These are phyloP conservation scores for Monosporozyma siamensis DNA, from an alignment of 805 yeast species.

Conservation along the genomic window DNA sequence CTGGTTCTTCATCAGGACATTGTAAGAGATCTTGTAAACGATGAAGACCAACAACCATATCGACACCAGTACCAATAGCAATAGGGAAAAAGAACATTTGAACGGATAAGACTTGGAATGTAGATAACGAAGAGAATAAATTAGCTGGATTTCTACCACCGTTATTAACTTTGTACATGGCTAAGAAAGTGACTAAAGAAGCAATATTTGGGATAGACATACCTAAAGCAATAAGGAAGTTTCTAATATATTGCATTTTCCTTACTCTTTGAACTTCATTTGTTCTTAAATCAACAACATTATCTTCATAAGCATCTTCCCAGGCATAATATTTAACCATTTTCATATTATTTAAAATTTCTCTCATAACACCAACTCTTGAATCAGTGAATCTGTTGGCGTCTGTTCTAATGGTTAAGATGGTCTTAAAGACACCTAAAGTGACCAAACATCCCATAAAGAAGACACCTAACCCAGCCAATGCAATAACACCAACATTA, in stretches of 20 bases:
- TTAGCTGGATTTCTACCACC: slow-evolving; percentile 43
- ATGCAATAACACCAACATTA: slow-evolving; percentile 62
- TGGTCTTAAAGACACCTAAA: slow-evolving; percentile 38
- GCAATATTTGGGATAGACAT: slow-evolving; percentile 60
- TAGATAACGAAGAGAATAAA: slow-evolving; percentile 60
- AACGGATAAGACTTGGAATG: slow-evolving; percentile 51
- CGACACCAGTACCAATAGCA: slow-evolving; percentile 58
- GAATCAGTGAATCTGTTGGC: slow-evolving; percentile 62
- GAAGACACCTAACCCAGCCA: slow-evolving; percentile 57
- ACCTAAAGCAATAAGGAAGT: slow-evolving; percentile 54
- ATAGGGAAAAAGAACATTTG: slow-evolving; percentile 64
- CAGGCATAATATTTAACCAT: slow-evolving; percentile 84
- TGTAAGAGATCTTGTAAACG: slow-evolving; percentile 49
- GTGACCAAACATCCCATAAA: slow-evolving; percentile 36
- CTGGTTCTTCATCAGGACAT: slow-evolving; percentile 32
- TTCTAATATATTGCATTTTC: slow-evolving; percentile 56
- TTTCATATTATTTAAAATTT: slow-evolving; percentile 67
- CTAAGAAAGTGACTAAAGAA: slow-evolving; percentile 52
- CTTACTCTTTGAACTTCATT: slow-evolving; percentile 55
- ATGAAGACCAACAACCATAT: slow-evolving; percentile 52
- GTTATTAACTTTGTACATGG: slow-evolving; percentile 37
- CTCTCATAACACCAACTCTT: slow-evolving; percentile 70
- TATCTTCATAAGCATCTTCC: slow-evolving; percentile 68
- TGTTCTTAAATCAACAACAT: slow-evolving; percentile 46
- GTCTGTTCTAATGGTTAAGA: slow-evolving; percentile 47